A percentile compares a stretch with the other conserved stretches of the same genome.
Evolutionary conservation across 78 protist species (phyloP).

Genomic region (Ministeria vibrans): DNA sequence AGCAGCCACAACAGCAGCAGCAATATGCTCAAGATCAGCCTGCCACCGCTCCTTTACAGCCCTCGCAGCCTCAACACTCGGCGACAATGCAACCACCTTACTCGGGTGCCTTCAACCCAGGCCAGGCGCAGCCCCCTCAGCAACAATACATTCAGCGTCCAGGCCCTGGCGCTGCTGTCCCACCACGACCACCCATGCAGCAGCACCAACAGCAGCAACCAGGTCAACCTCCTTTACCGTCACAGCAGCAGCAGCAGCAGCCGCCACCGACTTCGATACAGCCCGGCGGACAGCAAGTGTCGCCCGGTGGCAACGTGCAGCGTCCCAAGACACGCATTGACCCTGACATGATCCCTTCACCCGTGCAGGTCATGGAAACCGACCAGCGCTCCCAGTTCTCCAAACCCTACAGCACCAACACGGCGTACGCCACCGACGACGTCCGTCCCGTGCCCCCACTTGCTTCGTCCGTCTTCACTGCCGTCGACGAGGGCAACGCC

Average conservation of each 20-base stretch:
- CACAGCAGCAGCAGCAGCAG: not conserved
- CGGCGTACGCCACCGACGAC: not conserved
- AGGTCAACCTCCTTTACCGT: not conserved
- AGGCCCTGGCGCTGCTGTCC: too few relatives aligned
- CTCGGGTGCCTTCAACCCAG: too few relatives aligned
- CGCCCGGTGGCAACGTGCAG: not conserved
- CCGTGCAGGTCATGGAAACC: constrained; percentile 5
- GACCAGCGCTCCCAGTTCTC: constrained; percentile 16
- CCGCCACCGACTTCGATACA: not conserved
- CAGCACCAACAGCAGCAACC: not conserved
- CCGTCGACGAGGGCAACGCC: constrained; percentile 19
- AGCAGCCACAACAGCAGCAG: not conserved
- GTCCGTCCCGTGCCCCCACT: constrained; percentile 22
- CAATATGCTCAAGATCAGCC: not conserved
- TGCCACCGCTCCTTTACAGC: not conserved
- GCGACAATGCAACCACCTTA: too few relatives aligned
- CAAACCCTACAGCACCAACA: not conserved
- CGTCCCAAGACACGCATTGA: not conserved
- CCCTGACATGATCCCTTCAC: constrained; percentile 12
- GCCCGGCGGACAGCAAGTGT: not conserved
- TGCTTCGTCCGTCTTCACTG: not conserved
- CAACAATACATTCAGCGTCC: too few relatives aligned
- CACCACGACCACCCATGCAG: not conserved
- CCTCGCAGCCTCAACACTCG: too few relatives aligned
- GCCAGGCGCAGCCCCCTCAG: too few relatives aligned